Evolutionary conservation across 2,329 filamentous ascomycete genomes (phyloP).

Genomic region (Periglandula ipomoeae): DNA sequence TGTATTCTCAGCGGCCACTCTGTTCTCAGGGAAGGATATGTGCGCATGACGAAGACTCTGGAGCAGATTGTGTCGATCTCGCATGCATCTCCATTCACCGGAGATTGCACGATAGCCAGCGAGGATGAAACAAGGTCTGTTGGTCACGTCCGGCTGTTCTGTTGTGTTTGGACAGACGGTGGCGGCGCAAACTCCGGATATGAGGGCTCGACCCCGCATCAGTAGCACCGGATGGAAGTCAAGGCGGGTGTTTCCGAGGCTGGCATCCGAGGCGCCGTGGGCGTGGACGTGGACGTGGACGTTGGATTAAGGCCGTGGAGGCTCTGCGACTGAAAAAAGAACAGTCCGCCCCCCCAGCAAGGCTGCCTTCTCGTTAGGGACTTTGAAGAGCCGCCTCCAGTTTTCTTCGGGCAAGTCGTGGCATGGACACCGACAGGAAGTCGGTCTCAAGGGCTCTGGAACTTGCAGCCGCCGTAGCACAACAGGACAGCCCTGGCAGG

Average conservation of each 20-base stretch:
- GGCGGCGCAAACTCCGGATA: neutral
- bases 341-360: too few relatives aligned
- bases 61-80: neutral
- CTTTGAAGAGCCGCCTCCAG: too few relatives aligned
- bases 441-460: neutral
- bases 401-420: too few relatives aligned
- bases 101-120: neutral
- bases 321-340: conserved; percentile 4
- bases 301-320: conserved; percentile 1
- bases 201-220: neutral
- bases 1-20: neutral
- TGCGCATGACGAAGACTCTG: neutral
- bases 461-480: neutral
- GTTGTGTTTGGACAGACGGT: neutral
- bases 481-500: neutral
- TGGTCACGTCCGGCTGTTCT: too few relatives aligned
- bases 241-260: conserved; percentile 5
- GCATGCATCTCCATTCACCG: neutral
- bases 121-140: neutral
- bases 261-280: neutral
- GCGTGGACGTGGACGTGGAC: neutral
- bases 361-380: too few relatives aligned
- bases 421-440: too few relatives aligned
- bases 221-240: neutral
- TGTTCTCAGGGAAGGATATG: neutral